A percentile compares a stretch with the other conserved stretches of the same genome.
Evolutionary conservation across 2,329 filamentous ascomycete genomes (phyloP).

Genomic region (Huntiella moniliformis): DNA sequence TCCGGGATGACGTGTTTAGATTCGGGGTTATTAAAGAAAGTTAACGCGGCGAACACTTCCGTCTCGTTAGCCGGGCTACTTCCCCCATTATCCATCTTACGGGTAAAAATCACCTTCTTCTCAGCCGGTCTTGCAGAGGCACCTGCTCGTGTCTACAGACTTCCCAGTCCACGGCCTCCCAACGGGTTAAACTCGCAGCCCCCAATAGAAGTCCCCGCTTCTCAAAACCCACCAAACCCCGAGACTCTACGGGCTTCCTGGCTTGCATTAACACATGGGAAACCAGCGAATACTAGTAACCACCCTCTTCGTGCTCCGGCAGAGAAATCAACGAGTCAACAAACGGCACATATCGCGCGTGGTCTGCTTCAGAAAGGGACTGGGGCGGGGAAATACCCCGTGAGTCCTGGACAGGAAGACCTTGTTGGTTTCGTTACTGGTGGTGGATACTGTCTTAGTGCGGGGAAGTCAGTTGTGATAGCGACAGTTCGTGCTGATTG

Average conservation of each 20-base stretch:
- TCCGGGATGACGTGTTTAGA: slow-evolving; percentile 10
- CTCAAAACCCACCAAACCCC: slow-evolving; percentile 23
- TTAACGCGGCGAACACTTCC: no score
- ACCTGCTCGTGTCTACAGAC: slow-evolving; percentile 70
- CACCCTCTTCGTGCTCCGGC: slow-evolving; percentile 7
- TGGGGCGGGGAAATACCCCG: slow-evolving; percentile 30
- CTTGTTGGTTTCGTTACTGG: slow-evolving; percentile 81
- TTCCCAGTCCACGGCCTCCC: slow-evolving; percentile 32
- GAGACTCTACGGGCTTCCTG: slow-evolving; percentile 46
- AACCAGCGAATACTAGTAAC: neutral
- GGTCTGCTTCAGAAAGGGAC: slow-evolving; percentile 25
- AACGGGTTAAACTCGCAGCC: no score
- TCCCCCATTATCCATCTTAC: slow-evolving; percentile 24
- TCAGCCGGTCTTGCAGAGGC: slow-evolving; percentile 50
- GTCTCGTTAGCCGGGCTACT: neutral
- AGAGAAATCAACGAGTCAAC: slow-evolving; percentile 17
- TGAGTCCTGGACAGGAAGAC: slow-evolving; percentile 51
- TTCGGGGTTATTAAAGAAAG: neutral
- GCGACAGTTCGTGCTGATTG: slow-evolving; percentile 36
- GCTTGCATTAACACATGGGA: slow-evolving; percentile 33
- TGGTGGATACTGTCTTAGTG: slow-evolving; percentile 62
- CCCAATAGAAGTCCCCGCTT: slow-evolving; percentile 26
- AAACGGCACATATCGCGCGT: slow-evolving; percentile 27
- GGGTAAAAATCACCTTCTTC: slow-evolving; percentile 47
- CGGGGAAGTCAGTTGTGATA: slow-evolving; percentile 58